A percentile compares a stretch with the other conserved stretches of the same genome.
phyloP scores from a whole-genome alignment of 2,329 filamentous ascomycete genomes.

The Aspergillus fumigatiaffinis region DNA sequence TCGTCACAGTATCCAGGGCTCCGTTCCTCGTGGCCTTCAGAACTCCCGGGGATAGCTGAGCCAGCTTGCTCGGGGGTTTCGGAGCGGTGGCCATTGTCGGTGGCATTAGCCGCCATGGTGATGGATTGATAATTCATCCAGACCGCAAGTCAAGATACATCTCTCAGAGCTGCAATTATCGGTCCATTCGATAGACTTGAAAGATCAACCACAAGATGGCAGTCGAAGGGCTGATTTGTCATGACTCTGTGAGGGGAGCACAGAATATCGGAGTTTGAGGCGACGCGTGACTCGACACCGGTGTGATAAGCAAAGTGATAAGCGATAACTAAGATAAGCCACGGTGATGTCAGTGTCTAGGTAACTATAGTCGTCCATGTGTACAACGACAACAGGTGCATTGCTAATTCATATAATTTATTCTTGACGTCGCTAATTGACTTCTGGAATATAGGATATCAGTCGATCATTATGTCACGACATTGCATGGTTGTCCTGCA shows the following conservation, averaged over 20 bases:
- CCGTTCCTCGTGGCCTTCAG: not conserved
- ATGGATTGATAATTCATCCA: slow-evolving; percentile 37
- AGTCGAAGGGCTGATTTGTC: not conserved
- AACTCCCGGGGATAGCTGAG: slow-evolving; percentile 4
- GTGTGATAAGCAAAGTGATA: not conserved
- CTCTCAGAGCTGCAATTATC: not conserved
- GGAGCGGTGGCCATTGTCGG: slow-evolving; percentile 6
- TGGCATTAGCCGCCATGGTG: slow-evolving; percentile 28
- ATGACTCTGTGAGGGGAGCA: not conserved
- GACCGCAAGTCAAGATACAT: slow-evolving; percentile 1
- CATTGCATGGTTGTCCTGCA: slow-evolving; percentile 25
- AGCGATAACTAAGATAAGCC: not conserved
- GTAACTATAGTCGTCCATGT: too few relatives aligned
- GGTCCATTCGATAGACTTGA: not conserved
- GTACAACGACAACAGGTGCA: not conserved
- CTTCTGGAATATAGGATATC: not conserved
- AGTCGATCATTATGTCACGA: slow-evolving; percentile 8
- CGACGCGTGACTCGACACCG: not conserved
- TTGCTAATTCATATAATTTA: not conserved
- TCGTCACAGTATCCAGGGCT: not conserved
- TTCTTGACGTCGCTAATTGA: too few relatives aligned
- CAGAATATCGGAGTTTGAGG: not conserved
- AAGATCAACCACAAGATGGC: not conserved
- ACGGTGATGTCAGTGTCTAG: not conserved
- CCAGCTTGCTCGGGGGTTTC: slow-evolving; percentile 4